Conservation (phyloP, 495 filamentous ascomycete species). For the Talaromyces liani region DNA sequence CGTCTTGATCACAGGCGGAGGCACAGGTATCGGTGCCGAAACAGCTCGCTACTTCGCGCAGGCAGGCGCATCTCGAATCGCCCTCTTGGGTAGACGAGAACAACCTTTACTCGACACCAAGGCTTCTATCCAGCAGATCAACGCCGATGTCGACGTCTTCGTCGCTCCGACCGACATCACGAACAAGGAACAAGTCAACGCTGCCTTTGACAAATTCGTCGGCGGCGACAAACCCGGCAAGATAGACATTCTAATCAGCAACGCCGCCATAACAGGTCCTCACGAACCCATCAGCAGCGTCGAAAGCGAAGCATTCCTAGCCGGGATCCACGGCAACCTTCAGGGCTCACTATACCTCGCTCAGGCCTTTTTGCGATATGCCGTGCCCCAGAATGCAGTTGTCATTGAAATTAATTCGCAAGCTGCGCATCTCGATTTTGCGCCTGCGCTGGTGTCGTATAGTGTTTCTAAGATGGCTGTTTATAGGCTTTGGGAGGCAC, state of each 20-base stretch:
- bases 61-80: constrained; percentile 32
- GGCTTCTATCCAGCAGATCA: constrained; percentile 19
- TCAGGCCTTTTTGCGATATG: constrained; percentile 34
- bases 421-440: constrained; percentile 30
- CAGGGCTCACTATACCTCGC: constrained; percentile 27
- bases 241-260: constrained; percentile 20
- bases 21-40: constrained; percentile 35
- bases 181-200: constrained; percentile 29
- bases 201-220: constrained; percentile 21
- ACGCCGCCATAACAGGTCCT: constrained; percentile 23
- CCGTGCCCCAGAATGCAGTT: constrained; percentile 21
- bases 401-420: constrained; percentile 28
- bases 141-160: constrained; percentile 18
- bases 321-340: constrained; percentile 28
- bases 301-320: constrained; percentile 24
- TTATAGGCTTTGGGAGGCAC: constrained; percentile 30
- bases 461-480: constrained; percentile 32
- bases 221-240: constrained; percentile 14
- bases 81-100: constrained; percentile 28
- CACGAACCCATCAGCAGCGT: constrained; percentile 19
- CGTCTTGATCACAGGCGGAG: constrained; percentile 42
- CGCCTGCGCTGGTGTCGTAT: constrained; percentile 25
- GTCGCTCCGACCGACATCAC: constrained; percentile 30
- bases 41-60: constrained; percentile 33
- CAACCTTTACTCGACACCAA: constrained; percentile 24